Conservation (phyloP, 345 rosid species). For the Ricinus communis region DNA sequence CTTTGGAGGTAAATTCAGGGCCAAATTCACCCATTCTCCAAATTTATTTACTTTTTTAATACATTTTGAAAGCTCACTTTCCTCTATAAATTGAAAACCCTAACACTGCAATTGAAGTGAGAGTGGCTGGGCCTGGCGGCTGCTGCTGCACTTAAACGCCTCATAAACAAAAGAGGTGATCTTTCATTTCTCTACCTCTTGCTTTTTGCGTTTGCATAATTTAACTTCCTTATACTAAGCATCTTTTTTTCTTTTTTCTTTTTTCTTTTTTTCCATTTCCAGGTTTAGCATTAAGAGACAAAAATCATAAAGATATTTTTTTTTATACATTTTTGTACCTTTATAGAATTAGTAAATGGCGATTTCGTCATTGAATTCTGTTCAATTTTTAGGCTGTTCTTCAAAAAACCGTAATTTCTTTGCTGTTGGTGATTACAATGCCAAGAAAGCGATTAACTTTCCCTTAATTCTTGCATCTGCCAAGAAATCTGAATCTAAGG, state of each 20-base stretch:
- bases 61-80: no score
- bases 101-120: background rate
- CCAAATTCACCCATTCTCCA: no score
- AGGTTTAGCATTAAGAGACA: background rate
- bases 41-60: no score
- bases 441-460: conserved; percentile 15
- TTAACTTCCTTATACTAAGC: background rate
- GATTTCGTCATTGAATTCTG: conserved; percentile 1
- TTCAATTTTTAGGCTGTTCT: conserved; percentile 1
- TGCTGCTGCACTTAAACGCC: no score
- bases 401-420: conserved; percentile 6
- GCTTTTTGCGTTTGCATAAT: background rate
- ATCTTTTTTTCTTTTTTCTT: background rate
- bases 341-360: background rate
- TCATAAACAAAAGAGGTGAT: background rate
- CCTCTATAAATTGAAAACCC: no score
- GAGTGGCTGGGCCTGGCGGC: background rate
- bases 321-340: background rate
- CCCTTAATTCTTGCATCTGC: conserved; percentile 21
- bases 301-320: background rate
- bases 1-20: no score
- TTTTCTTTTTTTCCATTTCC: background rate
- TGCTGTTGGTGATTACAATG: background rate
- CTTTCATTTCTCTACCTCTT: background rate
- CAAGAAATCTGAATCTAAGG: conserved; percentile 25